These are phyloP conservation scores for Heritiera littoralis DNA, from an alignment of 345 rosid genomes.

Conservation along the genomic window DNA sequence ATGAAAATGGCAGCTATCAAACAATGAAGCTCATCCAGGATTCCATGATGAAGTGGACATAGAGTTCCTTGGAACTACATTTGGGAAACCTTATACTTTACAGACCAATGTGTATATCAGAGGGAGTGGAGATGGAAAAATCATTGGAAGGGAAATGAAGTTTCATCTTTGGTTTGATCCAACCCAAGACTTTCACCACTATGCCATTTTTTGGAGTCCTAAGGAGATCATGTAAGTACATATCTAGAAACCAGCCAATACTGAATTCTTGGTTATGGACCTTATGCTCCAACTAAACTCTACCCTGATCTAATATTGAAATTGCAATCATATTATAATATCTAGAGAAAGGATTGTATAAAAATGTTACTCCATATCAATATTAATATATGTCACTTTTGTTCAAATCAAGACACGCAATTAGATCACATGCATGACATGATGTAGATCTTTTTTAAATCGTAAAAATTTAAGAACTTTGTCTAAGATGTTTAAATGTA, in stretches of 20 bases:
- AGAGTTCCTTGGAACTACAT: conserved; percentile 91
- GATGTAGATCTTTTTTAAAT: background rate
- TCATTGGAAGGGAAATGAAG: conserved; percentile 93
- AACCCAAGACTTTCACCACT: conserved; percentile 72
- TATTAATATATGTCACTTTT: too few relatives aligned
- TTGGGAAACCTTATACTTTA: conserved; percentile 87
- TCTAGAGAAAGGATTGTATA: too few relatives aligned
- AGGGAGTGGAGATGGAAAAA: conserved; percentile 93
- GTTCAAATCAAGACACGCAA: too few relatives aligned
- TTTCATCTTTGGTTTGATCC: conserved; percentile 97
- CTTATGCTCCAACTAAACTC: background rate
- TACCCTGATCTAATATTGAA: background rate
- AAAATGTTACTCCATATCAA: too few relatives aligned
- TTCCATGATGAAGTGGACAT: conserved; percentile 94
- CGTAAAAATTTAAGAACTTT: background rate
- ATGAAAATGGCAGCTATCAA: conserved; percentile 62
- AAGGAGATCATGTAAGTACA: conserved; percentile 83
- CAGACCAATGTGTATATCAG: conserved; percentile 94
- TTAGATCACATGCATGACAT: conserved; percentile 5
- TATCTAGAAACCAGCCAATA: background rate
- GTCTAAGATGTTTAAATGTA: background rate
- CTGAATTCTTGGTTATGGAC: background rate
- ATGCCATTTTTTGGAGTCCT: conserved; percentile 92
- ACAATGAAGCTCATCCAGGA: conserved; percentile 85
- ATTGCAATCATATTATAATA: too few relatives aligned